Evolutionary conservation across 2,329 filamentous ascomycete species (phyloP).

Genomic region (Dactylellina sp.): DNA sequence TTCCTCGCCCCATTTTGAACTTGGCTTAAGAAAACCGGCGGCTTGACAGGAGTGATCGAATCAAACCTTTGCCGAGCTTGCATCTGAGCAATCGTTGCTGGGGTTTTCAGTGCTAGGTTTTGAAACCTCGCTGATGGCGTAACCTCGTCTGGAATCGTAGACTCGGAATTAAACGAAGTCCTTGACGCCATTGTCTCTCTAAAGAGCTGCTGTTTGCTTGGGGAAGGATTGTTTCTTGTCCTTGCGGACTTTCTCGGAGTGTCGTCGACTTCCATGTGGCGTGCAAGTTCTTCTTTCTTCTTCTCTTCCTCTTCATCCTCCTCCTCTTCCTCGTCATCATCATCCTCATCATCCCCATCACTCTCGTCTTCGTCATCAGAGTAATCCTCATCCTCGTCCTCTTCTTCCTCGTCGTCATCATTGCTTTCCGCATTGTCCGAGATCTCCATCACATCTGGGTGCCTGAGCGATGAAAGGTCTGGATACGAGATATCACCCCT

Average conservation of each 20-base stretch:
- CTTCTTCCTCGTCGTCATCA: neutral
- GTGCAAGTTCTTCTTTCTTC: neutral
- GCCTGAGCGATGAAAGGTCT: neutral
- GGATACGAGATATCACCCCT: constrained; percentile 1
- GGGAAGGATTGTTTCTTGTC: constrained; percentile 34
- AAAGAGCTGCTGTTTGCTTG: constrained; percentile 24
- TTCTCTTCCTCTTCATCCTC: neutral
- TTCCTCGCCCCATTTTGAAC: neutral
- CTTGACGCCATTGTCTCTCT: neutral
- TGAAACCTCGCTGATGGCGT: constrained; percentile 10
- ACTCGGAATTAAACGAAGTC: constrained; percentile 7
- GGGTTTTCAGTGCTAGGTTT: constrained; percentile 4
- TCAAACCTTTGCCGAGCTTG: neutral
- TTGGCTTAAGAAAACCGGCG: neutral
- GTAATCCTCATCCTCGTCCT: neutral
- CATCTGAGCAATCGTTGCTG: neutral
- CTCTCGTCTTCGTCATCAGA: neutral
- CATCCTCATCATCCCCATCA: neutral
- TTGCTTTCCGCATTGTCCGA: neutral
- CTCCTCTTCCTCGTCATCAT: neutral
- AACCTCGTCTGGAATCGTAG: constrained; percentile 19
- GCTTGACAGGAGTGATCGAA: constrained; percentile 7
- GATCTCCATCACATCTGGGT: constrained; percentile 9
- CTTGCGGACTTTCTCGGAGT: constrained; percentile 29
- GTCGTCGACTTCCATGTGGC: neutral